A percentile compares a stretch with the other conserved stretches of the same genome.
Evolutionary conservation across 768 basidiomycete species (phyloP).

Genomic region (Agrocybe pediades): DNA sequence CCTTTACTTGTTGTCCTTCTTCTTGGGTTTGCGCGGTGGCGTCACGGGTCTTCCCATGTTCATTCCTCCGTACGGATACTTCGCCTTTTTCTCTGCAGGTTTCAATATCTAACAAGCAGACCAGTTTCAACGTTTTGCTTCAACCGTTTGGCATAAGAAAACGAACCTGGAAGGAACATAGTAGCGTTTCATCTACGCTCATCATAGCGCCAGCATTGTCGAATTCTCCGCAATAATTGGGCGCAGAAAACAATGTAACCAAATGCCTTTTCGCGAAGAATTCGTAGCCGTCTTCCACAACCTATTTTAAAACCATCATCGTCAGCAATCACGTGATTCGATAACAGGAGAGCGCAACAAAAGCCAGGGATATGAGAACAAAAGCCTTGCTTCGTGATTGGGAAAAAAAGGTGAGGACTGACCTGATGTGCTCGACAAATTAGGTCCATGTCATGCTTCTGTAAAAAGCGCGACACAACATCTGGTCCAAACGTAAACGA

Average conservation of each 20-base stretch:
- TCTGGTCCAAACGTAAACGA: conserved; percentile 99
- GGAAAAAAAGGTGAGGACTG: conserved; percentile 27
- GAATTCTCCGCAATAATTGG: conserved; percentile 95
- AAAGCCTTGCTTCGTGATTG: neutral
- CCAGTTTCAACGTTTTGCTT: neutral
- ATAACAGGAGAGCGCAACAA: neutral
- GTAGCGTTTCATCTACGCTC: conserved; percentile 96
- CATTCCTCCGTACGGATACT: conserved; percentile 87
- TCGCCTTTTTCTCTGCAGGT: conserved; percentile 98
- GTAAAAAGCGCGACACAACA: conserved; percentile 96
- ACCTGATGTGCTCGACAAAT: conserved; percentile 99
- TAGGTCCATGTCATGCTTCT: conserved; percentile 99
- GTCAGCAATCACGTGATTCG: neutral
- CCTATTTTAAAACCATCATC: conserved; percentile 47
- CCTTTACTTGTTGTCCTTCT: conserved; percentile 76
- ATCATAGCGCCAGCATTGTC: conserved; percentile 99
- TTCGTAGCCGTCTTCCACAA: conserved; percentile 98
- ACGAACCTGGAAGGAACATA: conserved; percentile 96
- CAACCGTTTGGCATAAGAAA: neutral
- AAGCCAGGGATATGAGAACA: neutral
- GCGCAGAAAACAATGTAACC: conserved; percentile 96
- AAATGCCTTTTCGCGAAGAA: conserved; percentile 98
- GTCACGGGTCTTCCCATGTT: conserved; percentile 89
- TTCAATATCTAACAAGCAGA: conserved; percentile 77
- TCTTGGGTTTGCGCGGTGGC: conserved; percentile 97